Evolutionary conservation across 345 rosid species (phyloP).

Genomic region (Draba incana): DNA sequence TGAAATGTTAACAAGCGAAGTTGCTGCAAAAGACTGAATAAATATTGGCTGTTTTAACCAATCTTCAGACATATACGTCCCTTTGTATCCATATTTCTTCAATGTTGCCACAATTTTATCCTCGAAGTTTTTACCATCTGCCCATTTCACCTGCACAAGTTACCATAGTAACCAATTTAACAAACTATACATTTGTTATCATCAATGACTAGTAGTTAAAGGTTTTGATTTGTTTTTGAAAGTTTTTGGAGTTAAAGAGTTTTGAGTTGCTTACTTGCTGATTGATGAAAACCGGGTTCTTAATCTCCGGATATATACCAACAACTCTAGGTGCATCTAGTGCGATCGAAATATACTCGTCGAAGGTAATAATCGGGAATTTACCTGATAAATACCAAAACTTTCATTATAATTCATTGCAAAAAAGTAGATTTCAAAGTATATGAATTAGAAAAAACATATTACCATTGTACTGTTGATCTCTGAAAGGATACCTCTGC

Average conservation of each 20-base stretch:
- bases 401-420: not conserved
- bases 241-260: not conserved
- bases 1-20: constrained; percentile 70
- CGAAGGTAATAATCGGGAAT: constrained; percentile 78
- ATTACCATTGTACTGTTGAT: constrained; percentile 86
- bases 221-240: not conserved
- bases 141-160: constrained; percentile 80
- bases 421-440: constrained; percentile 1
- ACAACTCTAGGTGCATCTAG: constrained; percentile 82
- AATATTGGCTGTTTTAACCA: constrained; percentile 86
- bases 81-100: constrained; percentile 79
- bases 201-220: constrained; percentile 1
- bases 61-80: constrained; percentile 76
- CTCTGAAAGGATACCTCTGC: constrained; percentile 80
- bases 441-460: not conserved
- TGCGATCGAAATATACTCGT: constrained; percentile 86
- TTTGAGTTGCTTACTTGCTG: constrained; percentile 60
- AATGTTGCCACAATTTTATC: constrained; percentile 74
- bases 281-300: constrained; percentile 85
- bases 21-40: constrained; percentile 96
- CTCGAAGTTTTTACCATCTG: constrained; percentile 68
- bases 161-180: not conserved
- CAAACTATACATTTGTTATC: constrained; percentile 1
- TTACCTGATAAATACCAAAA: constrained; percentile 58
- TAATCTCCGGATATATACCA: constrained; percentile 98